Percentiles rank a stretch among this genome's conserved stretches.
These are phyloP conservation scores for Botryosphaeria dothidea DNA, from an alignment of 2,329 filamentous ascomycete species.

Conservation along the genomic window DNA sequence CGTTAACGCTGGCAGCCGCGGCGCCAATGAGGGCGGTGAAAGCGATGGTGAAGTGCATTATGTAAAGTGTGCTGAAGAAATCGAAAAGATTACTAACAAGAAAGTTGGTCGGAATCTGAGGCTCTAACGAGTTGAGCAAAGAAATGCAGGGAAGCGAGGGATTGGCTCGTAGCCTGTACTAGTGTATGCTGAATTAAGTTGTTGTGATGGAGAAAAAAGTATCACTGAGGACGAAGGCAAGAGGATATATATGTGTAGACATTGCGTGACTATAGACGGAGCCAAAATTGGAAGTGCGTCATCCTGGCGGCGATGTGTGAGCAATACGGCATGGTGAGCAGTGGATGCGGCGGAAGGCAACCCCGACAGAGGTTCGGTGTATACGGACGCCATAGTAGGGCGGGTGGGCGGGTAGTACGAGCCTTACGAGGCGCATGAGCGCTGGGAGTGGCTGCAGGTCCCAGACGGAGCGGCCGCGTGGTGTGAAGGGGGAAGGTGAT, in stretches of 20 bases:
- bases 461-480: not conserved
- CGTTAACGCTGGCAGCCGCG: not conserved
- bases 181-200: not conserved
- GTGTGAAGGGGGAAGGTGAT: not conserved
- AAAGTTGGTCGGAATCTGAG: not conserved
- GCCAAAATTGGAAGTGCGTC: slow-evolving; percentile 13
- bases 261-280: not conserved
- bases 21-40: slow-evolving; percentile 10
- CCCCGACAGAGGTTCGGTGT: not conserved
- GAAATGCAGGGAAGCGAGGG: slow-evolving; percentile 7
- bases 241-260: not conserved
- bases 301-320: not conserved
- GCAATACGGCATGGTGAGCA: not conserved
- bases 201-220: not conserved
- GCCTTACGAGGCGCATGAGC: slow-evolving; percentile 6
- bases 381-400: not conserved
- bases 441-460: not conserved
- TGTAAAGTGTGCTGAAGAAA: not conserved
- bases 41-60: slow-evolving; percentile 5
- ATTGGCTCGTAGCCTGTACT: not conserved
- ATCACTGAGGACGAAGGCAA: not conserved
- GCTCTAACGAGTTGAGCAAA: slow-evolving; percentile 2
- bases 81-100: not conserved
- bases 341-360: not conserved
- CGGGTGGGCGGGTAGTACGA: not conserved